Base-by-base conservation (phyloP, 345 rosid species). In the Arabidopsis arenosa region DNA sequence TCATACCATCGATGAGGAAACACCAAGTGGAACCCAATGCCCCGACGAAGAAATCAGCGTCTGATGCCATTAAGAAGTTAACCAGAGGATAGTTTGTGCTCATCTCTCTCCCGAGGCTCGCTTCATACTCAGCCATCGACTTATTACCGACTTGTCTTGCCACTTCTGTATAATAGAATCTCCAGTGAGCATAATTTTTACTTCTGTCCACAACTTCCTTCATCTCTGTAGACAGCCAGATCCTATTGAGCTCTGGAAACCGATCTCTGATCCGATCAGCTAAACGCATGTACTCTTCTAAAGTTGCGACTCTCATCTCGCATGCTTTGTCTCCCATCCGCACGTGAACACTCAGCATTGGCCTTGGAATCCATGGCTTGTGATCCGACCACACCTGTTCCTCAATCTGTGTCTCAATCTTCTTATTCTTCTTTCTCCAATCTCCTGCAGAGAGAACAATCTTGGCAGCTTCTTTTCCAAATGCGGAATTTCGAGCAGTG, bases 1-100 rank as follows among this genome's bases (percentile, higher is more conserved):
- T 87, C 97, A 95, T 95, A 26, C 97, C 96, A 26, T 92, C 99
- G 5, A 95, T 92, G 48, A 95, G 93, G 75, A 80, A 95, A 75
- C 97, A 92, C 99, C 99, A 95, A 8, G 99, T 95, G 1, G 99
- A 95, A 26, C 97, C 97, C 73, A 95, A 75, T 37, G 99, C 99
- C 14, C 99, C 99, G 0, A 92, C 77, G 65, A 95, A 95, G 68
- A 88, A 92, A 79, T 95, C 94, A 0, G 99, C 86, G 2, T 95
- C 97, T 0, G 90, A 71, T 4, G 97, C 97, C 97, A 95, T 95
- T 65, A 92, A 70, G 84, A 95, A 92, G 82, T 95, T 95, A 7
- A 95, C 99, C 0, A 95, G 85, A 7, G 97, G 99, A 79, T 95
- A 89, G 82, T 95, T 90, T 0, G 97, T 92, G 77, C 99, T 88